Conservation (phyloP, 2,329 filamentous ascomycete species). For the Pseudogymnoascus sp. region DNA sequence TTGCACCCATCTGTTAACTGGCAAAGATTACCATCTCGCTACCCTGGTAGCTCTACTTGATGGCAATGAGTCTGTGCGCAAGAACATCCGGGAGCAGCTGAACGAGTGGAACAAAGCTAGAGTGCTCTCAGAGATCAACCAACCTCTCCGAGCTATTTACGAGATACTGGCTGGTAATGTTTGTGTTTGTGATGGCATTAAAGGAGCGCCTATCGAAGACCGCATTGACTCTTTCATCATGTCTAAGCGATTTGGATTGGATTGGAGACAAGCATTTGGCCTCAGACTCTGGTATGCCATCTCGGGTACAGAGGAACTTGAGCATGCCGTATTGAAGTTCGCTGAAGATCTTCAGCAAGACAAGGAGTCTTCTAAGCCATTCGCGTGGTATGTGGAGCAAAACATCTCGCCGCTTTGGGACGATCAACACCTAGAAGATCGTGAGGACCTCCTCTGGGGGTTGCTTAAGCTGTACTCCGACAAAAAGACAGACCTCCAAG, state of each 20-base stretch:
- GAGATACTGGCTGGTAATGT: constrained; percentile 84
- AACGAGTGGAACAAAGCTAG: constrained; percentile 78
- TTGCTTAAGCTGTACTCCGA: constrained; percentile 72
- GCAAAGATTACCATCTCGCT: constrained; percentile 75
- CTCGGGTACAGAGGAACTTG: constrained; percentile 59
- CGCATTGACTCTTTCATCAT: constrained; percentile 74
- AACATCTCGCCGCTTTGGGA: constrained; percentile 53
- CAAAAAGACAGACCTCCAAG: constrained; percentile 53
- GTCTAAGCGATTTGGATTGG: constrained; percentile 73
- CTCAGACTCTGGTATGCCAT: constrained; percentile 86
- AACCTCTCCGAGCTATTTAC: constrained; percentile 79
- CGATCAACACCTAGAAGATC: constrained; percentile 48
- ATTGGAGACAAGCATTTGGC: constrained; percentile 92
- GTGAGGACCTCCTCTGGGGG: constrained; percentile 80
- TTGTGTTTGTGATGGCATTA: constrained; percentile 74
- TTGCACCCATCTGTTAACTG: constrained; percentile 69
- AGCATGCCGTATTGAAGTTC: constrained; percentile 67
- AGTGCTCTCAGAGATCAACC: constrained; percentile 78
- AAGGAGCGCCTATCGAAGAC: constrained; percentile 68
- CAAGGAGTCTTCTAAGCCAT: constrained; percentile 61
- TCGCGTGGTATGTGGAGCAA: constrained; percentile 63
- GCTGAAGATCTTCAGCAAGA: constrained; percentile 65
- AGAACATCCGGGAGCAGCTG: constrained; percentile 73
- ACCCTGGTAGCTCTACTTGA: constrained; percentile 80
- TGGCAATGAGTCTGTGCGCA: constrained; percentile 59